A percentile compares a stretch with the other conserved stretches of the same genome.
phyloP scores from a whole-genome alignment of 1,284 basidiomycete species.

The Xerocomus amazonicus region DNA sequence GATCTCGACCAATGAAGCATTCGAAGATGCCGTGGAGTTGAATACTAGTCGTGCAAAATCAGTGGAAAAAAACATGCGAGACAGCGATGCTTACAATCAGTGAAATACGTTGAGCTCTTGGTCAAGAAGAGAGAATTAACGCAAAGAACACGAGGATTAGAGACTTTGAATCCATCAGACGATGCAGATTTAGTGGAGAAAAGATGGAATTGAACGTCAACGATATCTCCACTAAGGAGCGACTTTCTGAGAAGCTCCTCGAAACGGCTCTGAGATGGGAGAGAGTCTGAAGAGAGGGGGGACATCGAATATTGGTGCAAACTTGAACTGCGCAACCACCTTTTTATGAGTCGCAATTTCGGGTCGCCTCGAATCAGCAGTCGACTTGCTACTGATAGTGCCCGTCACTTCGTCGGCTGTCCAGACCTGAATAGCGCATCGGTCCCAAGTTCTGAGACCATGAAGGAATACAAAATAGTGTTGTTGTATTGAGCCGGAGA shows the following conservation, averaged over 20 bases:
- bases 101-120: conserved; percentile 10
- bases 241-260: conserved; percentile 11
- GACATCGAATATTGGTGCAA: not conserved
- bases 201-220: conserved; percentile 13
- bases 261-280: not conserved
- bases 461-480: not conserved
- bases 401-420: not conserved
- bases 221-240: conserved; percentile 11
- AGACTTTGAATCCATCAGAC: not conserved
- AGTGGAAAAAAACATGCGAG: not conserved
- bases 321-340: not conserved
- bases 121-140: conserved; percentile 7
- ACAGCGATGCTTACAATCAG: not conserved
- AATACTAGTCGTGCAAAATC: not conserved
- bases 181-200: conserved; percentile 6
- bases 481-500: not conserved
- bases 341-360: not conserved
- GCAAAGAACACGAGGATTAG: conserved; percentile 3
- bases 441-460: not conserved
- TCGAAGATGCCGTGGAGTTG: not conserved
- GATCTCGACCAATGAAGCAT: not conserved
- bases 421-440: not conserved
- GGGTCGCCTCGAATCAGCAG: not conserved
- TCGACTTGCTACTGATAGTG: no score
- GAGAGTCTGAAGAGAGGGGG: not conserved